phyloP scores from a whole-genome alignment of 192 early-diverging fungal species.

The Rhizophagus prolifer region DNA sequence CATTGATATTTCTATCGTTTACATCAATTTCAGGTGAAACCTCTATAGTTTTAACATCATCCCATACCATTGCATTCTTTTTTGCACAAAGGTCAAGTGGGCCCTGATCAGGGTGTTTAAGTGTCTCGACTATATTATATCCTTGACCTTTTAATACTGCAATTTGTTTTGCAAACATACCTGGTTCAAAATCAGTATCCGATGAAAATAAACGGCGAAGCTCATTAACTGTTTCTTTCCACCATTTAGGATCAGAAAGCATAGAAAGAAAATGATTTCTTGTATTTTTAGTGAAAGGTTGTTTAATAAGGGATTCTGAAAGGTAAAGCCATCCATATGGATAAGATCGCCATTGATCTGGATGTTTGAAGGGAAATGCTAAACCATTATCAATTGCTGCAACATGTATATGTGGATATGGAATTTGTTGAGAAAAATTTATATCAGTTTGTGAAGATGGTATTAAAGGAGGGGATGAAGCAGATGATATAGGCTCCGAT shows the following conservation, averaged over 20 bases:
- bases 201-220: slow-evolving; percentile 64
- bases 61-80: slow-evolving; percentile 47
- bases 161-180: slow-evolving; percentile 81
- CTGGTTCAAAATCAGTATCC: slow-evolving; percentile 76
- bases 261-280: slow-evolving; percentile 64
- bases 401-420: slow-evolving; percentile 61
- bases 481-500: neutral
- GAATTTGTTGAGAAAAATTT: neutral
- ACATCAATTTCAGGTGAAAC: slow-evolving; percentile 8
- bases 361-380: slow-evolving; percentile 93
- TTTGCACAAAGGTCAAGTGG: slow-evolving; percentile 53
- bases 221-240: slow-evolving; percentile 70
- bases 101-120: slow-evolving; percentile 55
- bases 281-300: slow-evolving; percentile 72
- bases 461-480: neutral
- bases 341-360: slow-evolving; percentile 83
- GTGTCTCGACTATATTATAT: slow-evolving; percentile 75
- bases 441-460: neutral
- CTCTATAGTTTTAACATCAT: slow-evolving; percentile 47
- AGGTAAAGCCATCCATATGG: slow-evolving; percentile 89
- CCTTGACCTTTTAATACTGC: slow-evolving; percentile 85
- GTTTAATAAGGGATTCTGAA: slow-evolving; percentile 55
- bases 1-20: slow-evolving; percentile 1
- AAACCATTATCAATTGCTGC: slow-evolving; percentile 93
- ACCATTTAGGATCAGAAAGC: slow-evolving; percentile 73